Conservation (phyloP, 148 eudicot genomes). For the Beta vulgaris region DNA sequence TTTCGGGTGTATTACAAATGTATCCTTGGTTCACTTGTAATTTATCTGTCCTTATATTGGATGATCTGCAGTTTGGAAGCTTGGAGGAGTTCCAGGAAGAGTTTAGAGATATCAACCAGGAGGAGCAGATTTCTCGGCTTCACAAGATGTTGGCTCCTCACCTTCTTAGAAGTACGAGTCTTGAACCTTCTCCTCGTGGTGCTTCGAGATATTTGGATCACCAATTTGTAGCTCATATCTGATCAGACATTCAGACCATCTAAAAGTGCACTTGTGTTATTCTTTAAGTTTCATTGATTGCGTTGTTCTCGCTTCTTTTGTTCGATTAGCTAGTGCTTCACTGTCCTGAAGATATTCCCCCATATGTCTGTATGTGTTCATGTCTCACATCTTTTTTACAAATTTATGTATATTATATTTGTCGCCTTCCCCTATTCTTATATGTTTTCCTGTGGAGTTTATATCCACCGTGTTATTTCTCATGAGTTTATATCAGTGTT, state of each 20-base stretch:
- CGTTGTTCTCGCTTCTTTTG: not conserved
- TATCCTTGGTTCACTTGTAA: not conserved
- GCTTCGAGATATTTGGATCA: too few relatives aligned
- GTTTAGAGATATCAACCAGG: conserved; percentile 95
- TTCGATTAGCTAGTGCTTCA: not conserved
- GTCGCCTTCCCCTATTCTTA: not conserved
- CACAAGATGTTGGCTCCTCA: conserved; percentile 98
- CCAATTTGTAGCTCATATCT: conserved; percentile 3
- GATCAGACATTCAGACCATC: conserved; percentile 11
- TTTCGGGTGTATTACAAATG: conserved; percentile 1
- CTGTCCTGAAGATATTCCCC: not conserved
- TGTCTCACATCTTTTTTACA: too few relatives aligned
- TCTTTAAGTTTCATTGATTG: not conserved
- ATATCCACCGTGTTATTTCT: too few relatives aligned
- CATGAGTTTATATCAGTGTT: not conserved
- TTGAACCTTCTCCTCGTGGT: conserved; percentile 10
- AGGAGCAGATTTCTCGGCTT: conserved; percentile 95
- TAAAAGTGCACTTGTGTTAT: not conserved
- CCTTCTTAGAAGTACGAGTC: conserved; percentile 79
- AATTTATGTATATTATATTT: too few relatives aligned
- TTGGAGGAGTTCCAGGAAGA: conserved; percentile 98
- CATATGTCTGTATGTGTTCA: too few relatives aligned
- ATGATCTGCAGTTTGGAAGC: conserved; percentile 70
- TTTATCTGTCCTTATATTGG: not conserved
- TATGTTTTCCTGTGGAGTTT: too few relatives aligned